A percentile compares a stretch with the other conserved stretches of the same genome.
Evolutionary conservation across 495 filamentous ascomycete genomes (phyloP).

Genomic region (Podospora comata): DNA sequence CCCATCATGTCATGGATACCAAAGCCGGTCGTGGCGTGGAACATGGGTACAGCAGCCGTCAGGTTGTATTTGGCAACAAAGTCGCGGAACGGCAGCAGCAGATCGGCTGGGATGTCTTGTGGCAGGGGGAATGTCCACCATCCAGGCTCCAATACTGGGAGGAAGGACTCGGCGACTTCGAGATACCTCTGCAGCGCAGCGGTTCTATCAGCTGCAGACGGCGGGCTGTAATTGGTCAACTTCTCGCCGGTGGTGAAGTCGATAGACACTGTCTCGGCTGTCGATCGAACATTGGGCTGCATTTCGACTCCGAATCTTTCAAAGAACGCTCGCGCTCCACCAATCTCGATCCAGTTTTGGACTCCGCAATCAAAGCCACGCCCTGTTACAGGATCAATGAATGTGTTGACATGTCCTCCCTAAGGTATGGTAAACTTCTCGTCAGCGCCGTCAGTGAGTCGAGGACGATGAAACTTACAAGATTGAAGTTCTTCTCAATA

Average conservation of each 20-base stretch:
- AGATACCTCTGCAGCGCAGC: slow-evolving; percentile 37
- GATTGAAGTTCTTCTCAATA: slow-evolving; percentile 39
- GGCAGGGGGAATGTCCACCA: slow-evolving; percentile 39
- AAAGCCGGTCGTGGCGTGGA: slow-evolving; percentile 36
- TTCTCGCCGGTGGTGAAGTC: slow-evolving; percentile 41
- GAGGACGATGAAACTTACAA: slow-evolving; percentile 32
- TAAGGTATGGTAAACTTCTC: slow-evolving; percentile 13
- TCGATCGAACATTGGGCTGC: slow-evolving; percentile 23
- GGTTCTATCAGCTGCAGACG: slow-evolving; percentile 22
- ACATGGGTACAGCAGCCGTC: slow-evolving; percentile 30
- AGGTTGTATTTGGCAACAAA: slow-evolving; percentile 46
- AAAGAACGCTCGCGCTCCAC: slow-evolving; percentile 41
- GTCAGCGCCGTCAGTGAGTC: slow-evolving; percentile 6
- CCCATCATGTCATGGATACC: slow-evolving; percentile 40
- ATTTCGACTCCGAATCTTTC: slow-evolving; percentile 39
- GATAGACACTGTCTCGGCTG: slow-evolving; percentile 28
- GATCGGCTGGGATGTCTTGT: slow-evolving; percentile 39
- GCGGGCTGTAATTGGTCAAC: slow-evolving; percentile 24
- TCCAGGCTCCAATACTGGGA: slow-evolving; percentile 36
- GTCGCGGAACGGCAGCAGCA: slow-evolving; percentile 45
- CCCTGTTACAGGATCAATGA: slow-evolving; percentile 34
- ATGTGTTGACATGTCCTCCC: slow-evolving; percentile 47
- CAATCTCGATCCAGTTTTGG: slow-evolving; percentile 39
- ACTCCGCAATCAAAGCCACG: slow-evolving; percentile 42
- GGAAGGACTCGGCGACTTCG: slow-evolving; percentile 37